Evolutionary conservation across 495 filamentous ascomycete species (phyloP).

Genomic region (Lasiosphaeriaceae sp.): DNA sequence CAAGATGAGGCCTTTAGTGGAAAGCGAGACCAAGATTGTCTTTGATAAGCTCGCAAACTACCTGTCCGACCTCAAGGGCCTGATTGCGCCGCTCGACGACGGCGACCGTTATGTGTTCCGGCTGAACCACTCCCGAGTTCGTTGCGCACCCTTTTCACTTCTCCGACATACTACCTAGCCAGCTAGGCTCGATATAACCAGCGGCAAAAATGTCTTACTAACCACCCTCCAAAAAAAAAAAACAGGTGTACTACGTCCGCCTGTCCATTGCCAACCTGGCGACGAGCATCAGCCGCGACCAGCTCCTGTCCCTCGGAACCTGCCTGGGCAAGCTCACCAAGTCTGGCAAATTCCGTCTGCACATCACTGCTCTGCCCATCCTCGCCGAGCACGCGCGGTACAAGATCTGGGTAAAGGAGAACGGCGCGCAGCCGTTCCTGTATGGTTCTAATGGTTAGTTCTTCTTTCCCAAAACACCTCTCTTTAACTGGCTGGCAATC

Average conservation of each 20-base stretch:
- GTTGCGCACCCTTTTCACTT: constrained; percentile 3
- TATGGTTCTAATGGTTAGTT: constrained; percentile 53
- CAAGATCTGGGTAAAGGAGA: constrained; percentile 92
- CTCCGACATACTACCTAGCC: too few species aligned
- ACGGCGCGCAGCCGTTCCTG: constrained; percentile 92
- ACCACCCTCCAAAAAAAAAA: constrained; percentile 31
- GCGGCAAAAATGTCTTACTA: too few species aligned
- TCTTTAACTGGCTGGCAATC: too few species aligned
- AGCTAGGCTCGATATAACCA: too few species aligned
- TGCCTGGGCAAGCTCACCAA: constrained; percentile 88
- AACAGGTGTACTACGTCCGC: constrained; percentile 72
- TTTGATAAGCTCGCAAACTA: constrained; percentile 61
- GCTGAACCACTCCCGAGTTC: constrained; percentile 52
- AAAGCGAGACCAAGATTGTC: constrained; percentile 65
- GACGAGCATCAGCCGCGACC: constrained; percentile 71
- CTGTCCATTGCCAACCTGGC: constrained; percentile 88
- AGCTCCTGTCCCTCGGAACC: constrained; percentile 78
- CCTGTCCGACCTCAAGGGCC: constrained; percentile 56
- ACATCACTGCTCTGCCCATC: constrained; percentile 79
- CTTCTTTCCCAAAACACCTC: too few species aligned
- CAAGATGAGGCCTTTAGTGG: constrained; percentile 70
- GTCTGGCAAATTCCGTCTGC: constrained; percentile 81
- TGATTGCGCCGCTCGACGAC: constrained; percentile 71
- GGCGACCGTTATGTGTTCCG: constrained; percentile 82
- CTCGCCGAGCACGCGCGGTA: constrained; percentile 85